Percentiles rank a stretch among this genome's conserved stretches.
Evolutionary conservation across 2,329 filamentous ascomycete genomes (phyloP).

Genomic region (Sphaerulina populicola): DNA sequence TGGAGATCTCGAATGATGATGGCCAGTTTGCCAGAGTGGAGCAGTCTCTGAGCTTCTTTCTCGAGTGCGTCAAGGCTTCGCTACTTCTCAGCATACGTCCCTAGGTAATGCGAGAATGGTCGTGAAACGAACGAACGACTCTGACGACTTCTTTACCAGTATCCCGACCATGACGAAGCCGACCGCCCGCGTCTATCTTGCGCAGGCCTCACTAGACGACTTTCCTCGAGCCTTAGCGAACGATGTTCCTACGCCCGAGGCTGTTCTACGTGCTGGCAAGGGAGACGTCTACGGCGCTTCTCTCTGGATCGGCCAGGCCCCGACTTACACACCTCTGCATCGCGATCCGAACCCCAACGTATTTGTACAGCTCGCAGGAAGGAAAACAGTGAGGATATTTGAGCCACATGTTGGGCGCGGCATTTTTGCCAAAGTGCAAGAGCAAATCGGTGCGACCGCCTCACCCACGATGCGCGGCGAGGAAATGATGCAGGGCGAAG

Average conservation of each 20-base stretch:
- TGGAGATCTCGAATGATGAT: slow-evolving; percentile 47
- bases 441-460: slow-evolving; percentile 32
- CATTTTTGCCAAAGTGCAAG: slow-evolving; percentile 53
- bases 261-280: slow-evolving; percentile 57
- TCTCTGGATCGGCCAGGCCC: slow-evolving; percentile 78
- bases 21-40: slow-evolving; percentile 50
- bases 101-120: slow-evolving; percentile 23
- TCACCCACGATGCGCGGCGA: slow-evolving; percentile 56
- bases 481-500: slow-evolving; percentile 84
- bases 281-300: slow-evolving; percentile 83
- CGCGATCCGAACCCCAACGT: slow-evolving; percentile 90
- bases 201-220: slow-evolving; percentile 64
- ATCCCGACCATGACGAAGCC: slow-evolving; percentile 18
- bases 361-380: slow-evolving; percentile 71
- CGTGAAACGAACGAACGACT: slow-evolving; percentile 13
- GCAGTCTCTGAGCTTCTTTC: slow-evolving; percentile 57
- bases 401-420: slow-evolving; percentile 53
- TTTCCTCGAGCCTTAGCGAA: slow-evolving; percentile 55
- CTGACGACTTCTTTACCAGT: slow-evolving; percentile 32
- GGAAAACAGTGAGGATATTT: slow-evolving; percentile 66
- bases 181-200: slow-evolving; percentile 61
- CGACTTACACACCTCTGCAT: slow-evolving; percentile 84
- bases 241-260: slow-evolving; percentile 59
- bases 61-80: slow-evolving; percentile 42
- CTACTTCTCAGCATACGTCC: slow-evolving; percentile 27